Conservation (phyloP, 495 filamentous ascomycete species). For the Penicillium flavigenum region DNA sequence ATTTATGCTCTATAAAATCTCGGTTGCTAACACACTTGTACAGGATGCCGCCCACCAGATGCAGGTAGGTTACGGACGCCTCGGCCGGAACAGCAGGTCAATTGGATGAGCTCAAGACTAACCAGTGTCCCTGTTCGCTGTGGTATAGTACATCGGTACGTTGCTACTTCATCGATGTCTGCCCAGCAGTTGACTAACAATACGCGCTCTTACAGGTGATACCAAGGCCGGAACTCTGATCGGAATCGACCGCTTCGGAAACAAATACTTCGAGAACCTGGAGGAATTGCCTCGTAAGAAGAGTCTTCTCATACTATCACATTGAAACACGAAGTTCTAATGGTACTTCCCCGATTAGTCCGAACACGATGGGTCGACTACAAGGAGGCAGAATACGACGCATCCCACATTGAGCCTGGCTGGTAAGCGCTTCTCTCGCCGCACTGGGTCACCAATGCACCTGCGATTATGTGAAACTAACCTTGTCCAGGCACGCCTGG, state of each 20-base stretch:
- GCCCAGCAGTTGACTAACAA: conserved; percentile 7
- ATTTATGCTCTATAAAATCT: background rate
- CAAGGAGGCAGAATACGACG: conserved; percentile 80
- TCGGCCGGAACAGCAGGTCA: conserved; percentile 12
- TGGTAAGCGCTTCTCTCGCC: conserved; percentile 54
- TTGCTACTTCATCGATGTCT: background rate
- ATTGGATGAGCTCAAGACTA: conserved; percentile 21
- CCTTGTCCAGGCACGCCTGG: conserved; percentile 78
- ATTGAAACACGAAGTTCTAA: background rate
- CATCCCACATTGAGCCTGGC: conserved; percentile 92
- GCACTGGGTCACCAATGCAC: background rate
- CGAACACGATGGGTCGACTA: conserved; percentile 98
- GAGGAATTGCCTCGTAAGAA: conserved; percentile 89
- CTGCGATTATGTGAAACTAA: conserved; percentile 2
- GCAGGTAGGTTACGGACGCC: conserved; percentile 59
- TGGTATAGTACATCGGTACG: conserved; percentile 66
- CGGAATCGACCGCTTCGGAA: conserved; percentile 84
- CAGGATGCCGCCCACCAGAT: conserved; percentile 91
- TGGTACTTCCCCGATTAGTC: conserved; percentile 51
- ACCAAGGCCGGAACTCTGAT: conserved; percentile 92
- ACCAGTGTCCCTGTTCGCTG: conserved; percentile 17
- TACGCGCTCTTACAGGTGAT: conserved; percentile 64
- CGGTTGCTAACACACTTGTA: conserved; percentile 33
- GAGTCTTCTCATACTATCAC: background rate
- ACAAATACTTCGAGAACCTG: conserved; percentile 95